These are phyloP conservation scores for Cubamyces sp. DNA, from an alignment of 768 basidiomycete species.

Conservation along the genomic window DNA sequence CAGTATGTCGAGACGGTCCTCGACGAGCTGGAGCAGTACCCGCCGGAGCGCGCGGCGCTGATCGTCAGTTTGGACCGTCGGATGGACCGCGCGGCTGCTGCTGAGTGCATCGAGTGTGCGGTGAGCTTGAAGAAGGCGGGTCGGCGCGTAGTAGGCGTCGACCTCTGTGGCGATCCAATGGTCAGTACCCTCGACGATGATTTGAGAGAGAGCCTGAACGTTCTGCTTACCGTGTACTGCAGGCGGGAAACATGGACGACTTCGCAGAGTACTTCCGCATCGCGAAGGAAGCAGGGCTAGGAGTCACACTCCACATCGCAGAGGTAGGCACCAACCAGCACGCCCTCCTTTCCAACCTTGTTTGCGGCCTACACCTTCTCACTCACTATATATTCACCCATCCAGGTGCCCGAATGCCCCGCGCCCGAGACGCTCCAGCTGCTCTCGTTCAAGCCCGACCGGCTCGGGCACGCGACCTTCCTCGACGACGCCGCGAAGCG, in stretches of 20 bases:
- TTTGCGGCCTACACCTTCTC: background rate
- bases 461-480: conserved; percentile 84
- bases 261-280: conserved; percentile 56
- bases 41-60: conserved; percentile 52
- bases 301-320: conserved; percentile 82
- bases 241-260: conserved; percentile 58
- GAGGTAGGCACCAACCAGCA: conserved; percentile 52
- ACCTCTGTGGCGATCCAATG: conserved; percentile 78
- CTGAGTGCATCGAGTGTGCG: conserved; percentile 63
- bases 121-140: conserved; percentile 57
- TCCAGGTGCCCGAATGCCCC: conserved; percentile 53
- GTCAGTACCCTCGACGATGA: conserved; percentile 29
- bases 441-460: conserved; percentile 63
- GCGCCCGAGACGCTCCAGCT: conserved; percentile 61
- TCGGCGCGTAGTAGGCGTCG: conserved; percentile 72
- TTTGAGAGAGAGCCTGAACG: background rate
- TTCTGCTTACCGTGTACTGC: background rate
- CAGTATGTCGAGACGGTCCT: conserved; percentile 71
- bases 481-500: conserved; percentile 61
- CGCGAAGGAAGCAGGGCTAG: conserved; percentile 63
- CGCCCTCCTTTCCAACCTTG: background rate
- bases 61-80: conserved; percentile 78
- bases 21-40: conserved; percentile 63
- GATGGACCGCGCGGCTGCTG: conserved; percentile 56
- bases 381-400: too few species aligned